Percentiles rank a stretch among this genome's conserved stretches.
phyloP scores from a whole-genome alignment of 164 flowering plant species.

The Cinnamomum chago region DNA sequence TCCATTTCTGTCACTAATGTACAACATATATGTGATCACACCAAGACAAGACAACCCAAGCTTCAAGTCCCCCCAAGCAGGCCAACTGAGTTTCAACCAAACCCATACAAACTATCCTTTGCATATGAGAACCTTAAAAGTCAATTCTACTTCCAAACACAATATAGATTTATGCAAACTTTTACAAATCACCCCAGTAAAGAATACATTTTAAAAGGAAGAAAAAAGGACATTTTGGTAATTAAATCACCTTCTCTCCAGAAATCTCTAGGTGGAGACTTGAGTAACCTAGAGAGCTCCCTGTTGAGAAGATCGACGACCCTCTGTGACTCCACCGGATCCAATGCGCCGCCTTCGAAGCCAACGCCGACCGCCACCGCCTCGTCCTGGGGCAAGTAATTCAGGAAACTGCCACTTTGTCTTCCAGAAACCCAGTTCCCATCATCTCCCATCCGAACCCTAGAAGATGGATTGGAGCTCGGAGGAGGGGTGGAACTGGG shows the following conservation, averaged over 20 bases:
- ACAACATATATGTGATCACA: no score
- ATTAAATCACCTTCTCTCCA: conserved; percentile 72
- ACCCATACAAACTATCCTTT: no score
- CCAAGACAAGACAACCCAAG: no score
- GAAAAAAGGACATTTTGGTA: neutral
- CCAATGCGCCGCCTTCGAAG: conserved; percentile 85
- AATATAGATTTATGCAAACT: neutral
- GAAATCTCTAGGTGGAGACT: conserved; percentile 60
- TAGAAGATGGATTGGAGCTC: conserved; percentile 14
- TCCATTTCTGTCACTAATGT: no score
- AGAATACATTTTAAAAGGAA: neutral
- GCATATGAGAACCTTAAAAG: neutral
- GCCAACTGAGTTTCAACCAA: no score
- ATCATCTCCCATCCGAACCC: conserved; percentile 36
- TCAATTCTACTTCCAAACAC: neutral
- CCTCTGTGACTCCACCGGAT: conserved; percentile 84
- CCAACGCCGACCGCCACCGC: conserved; percentile 88
- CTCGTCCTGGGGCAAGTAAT: conserved; percentile 90
- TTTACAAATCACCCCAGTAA: neutral
- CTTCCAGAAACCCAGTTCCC: conserved; percentile 50
- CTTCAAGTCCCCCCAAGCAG: no score
- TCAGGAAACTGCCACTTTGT: conserved; percentile 56
- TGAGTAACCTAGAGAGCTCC: conserved; percentile 74
- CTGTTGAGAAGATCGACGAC: conserved; percentile 81
- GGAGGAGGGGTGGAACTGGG: neutral